Base-by-base conservation (phyloP, 495 filamentous ascomycete species). In the Aspergillus mulundensis region DNA sequence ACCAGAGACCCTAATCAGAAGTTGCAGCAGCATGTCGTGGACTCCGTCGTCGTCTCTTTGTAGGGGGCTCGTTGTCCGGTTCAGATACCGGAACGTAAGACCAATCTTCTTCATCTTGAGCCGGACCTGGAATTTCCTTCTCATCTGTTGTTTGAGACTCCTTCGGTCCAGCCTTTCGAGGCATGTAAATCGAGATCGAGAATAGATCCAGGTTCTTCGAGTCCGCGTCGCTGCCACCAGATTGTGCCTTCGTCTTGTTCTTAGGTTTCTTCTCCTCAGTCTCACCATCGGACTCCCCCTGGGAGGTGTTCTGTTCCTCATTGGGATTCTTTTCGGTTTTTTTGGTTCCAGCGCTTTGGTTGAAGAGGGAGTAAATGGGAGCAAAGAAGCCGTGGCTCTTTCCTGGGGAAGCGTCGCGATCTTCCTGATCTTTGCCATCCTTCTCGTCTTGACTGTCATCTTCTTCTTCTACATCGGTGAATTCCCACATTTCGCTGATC, bases 401-500 rank as follows among this genome's bases (percentile, higher is more conserved):
- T 25, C 21, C 50, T 40, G 52, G 14, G 25, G 70, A 55, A 14
- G 62, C 56, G 21, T 64, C 48, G 16, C 63, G 56, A 4, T 64
- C 59, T 48, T 69, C 51, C 34, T 66, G 59, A 32, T 62, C 60
- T 19, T 59, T 54, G 30, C 55, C 44, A 20, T 68, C 50, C 5
- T 57, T 53, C 19, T 24, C 34, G 7, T 28, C 36, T 24, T 57
- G 54, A 38, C 23, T 36, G 21, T 69, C 59, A 23, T 64, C 65
- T 20, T 72, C 66, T 23, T 73, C 66, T 59, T 72, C 71, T 14
- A 70, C 86, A 61, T 97, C 94, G 6, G 82, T 88, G 62, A 91
- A 98, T 5, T 75, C 73, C 87, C 87, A 95, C 85, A 97, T 87
- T 23, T 82, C 67, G 23, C 66, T 71, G 11, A 89, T 25, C 60